phyloP scores from a whole-genome alignment of 1,284 basidiomycete genomes.

The Kalmanozyma brasiliensis region DNA sequence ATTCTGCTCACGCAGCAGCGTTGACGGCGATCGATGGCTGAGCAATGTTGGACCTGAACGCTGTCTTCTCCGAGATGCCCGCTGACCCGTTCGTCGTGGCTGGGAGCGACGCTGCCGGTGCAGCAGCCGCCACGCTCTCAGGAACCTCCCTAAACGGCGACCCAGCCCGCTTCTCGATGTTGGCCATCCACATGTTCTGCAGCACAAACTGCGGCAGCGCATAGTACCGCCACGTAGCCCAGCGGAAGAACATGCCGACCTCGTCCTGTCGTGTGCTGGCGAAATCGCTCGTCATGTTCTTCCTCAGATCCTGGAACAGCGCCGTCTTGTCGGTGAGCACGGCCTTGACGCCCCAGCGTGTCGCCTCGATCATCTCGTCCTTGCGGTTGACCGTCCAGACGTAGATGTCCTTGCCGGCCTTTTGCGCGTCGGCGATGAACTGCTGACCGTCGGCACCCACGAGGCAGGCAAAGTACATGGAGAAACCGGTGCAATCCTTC shows the following conservation, averaged over 20 bases:
- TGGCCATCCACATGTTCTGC: slow-evolving; percentile 51
- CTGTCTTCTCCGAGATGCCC: slow-evolving; percentile 23
- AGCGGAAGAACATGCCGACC: slow-evolving; percentile 63
- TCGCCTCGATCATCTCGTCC: slow-evolving; percentile 93
- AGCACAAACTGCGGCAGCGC: slow-evolving; percentile 55
- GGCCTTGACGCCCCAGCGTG: slow-evolving; percentile 87
- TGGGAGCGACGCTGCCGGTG: slow-evolving; percentile 1
- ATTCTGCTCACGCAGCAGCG: slow-evolving; percentile 27
- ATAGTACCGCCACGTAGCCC: slow-evolving; percentile 61
- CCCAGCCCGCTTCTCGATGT: slow-evolving; percentile 58
- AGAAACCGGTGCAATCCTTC: slow-evolving; percentile 87
- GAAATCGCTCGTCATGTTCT: slow-evolving; percentile 70
- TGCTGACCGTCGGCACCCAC: slow-evolving; percentile 76
- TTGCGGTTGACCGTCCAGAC: slow-evolving; percentile 97
- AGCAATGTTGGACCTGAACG: slow-evolving; percentile 1
- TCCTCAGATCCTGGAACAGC: slow-evolving; percentile 79
- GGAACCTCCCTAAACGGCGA: slow-evolving; percentile 45
- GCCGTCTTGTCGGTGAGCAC: slow-evolving; percentile 88
- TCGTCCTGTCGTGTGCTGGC: slow-evolving; percentile 47
- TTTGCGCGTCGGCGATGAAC: slow-evolving; percentile 82
- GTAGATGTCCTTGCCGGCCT: slow-evolving; percentile 82
- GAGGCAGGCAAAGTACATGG: slow-evolving; percentile 81
- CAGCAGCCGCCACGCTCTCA: slow-evolving; percentile 1
- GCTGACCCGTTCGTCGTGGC: background rate
- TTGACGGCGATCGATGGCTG: slow-evolving; percentile 26